phyloP scores from a whole-genome alignment of 1,284 basidiomycete species.

The Anthracocystis walkeri region DNA sequence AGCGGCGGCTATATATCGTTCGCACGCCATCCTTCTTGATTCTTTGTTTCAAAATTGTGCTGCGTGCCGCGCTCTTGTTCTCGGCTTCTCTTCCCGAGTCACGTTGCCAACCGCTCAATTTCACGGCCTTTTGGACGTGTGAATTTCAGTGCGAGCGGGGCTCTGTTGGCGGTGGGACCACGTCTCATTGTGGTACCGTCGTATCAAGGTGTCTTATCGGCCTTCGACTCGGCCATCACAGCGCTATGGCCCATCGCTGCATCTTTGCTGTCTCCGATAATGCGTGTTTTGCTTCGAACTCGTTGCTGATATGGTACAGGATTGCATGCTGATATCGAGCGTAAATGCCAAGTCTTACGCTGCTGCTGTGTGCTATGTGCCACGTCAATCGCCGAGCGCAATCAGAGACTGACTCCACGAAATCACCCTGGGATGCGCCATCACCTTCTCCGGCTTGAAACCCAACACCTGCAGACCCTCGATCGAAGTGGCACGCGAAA shows the following conservation, averaged over 20 bases:
- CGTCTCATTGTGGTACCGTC: not conserved
- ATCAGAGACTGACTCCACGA: constrained; percentile 56
- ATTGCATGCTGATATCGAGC: constrained; percentile 1
- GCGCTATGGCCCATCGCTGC: no score
- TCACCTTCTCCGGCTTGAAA: constrained; percentile 73
- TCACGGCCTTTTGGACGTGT: constrained; percentile 12
- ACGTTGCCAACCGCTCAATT: constrained; percentile 23
- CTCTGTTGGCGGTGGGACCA: not conserved
- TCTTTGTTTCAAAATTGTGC: not conserved
- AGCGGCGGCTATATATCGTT: constrained; percentile 12
- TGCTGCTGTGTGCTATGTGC: not conserved
- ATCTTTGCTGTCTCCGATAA: no score
- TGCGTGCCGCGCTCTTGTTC: not conserved
- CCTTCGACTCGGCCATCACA: not conserved
- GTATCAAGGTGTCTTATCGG: constrained; percentile 1
- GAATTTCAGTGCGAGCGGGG: not conserved
- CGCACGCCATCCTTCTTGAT: constrained; percentile 14
- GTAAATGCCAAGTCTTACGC: not conserved
- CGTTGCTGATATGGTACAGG: constrained; percentile 12
- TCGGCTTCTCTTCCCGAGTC: constrained; percentile 4
- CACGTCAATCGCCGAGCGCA: constrained; percentile 26
- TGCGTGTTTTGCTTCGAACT: constrained; percentile 1
- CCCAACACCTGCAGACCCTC: constrained; percentile 90
- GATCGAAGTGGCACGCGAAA: constrained; percentile 91
- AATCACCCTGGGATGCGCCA: constrained; percentile 64